A percentile compares a stretch with the other conserved stretches of the same genome.
Evolutionary conservation across 495 filamentous ascomycete species (phyloP).

Genomic region (Gamarada debralockiae): DNA sequence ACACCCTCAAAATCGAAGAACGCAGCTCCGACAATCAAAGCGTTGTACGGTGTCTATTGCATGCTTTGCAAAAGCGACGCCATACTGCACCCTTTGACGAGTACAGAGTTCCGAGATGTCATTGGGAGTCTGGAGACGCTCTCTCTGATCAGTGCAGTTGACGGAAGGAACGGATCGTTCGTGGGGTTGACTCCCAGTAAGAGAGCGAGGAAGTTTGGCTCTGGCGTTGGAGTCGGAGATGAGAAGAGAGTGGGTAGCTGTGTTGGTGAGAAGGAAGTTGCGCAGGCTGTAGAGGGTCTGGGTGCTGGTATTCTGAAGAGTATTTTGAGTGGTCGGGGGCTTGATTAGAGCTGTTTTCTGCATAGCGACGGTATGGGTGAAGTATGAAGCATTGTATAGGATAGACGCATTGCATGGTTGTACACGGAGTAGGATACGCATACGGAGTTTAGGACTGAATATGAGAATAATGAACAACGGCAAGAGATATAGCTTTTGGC

Average conservation of each 20-base stretch:
- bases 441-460: neutral
- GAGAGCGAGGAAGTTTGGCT: slow-evolving; percentile 40
- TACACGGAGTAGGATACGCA: neutral
- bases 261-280: slow-evolving; percentile 73
- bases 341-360: slow-evolving; percentile 18
- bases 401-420: neutral
- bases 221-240: slow-evolving; percentile 39
- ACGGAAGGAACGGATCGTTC: slow-evolving; percentile 63
- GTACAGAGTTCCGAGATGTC: slow-evolving; percentile 90
- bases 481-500: neutral
- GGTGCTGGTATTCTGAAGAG: slow-evolving; percentile 53
- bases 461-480: neutral
- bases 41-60: slow-evolving; percentile 75
- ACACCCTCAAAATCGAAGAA: slow-evolving; percentile 54
- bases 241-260: slow-evolving; percentile 72
- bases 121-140: slow-evolving; percentile 84
- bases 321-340: slow-evolving; percentile 41
- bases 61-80: slow-evolving; percentile 77
- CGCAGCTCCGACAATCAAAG: slow-evolving; percentile 68
- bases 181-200: slow-evolving; percentile 56
- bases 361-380: slow-evolving; percentile 21
- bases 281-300: slow-evolving; percentile 63
- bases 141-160: slow-evolving; percentile 73
- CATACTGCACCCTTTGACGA: slow-evolving; percentile 78
- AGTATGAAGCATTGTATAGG: neutral